Conservation (phyloP, 345 rosid genomes). For the Euphorbia lathyris region DNA sequence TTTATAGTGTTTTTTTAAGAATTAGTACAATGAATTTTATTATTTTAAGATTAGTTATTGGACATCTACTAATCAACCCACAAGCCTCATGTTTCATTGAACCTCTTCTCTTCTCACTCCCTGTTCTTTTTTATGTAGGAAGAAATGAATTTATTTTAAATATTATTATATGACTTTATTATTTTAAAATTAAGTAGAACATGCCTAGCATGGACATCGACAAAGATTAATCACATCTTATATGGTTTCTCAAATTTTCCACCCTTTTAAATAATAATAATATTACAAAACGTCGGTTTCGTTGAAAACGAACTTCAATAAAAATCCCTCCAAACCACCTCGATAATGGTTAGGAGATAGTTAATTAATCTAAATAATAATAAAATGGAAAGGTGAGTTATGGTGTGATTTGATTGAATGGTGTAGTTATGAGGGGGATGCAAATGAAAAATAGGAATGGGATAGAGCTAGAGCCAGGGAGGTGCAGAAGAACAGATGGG, state of each 20-base stretch:
- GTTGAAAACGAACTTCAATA: conserved; percentile 18
- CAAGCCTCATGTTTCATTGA: conserved; percentile 37
- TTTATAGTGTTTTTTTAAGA: background rate
- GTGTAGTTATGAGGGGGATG: too few relatives aligned
- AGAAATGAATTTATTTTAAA: too few relatives aligned
- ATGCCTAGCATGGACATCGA: conserved; percentile 31
- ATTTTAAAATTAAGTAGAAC: conserved; percentile 20
- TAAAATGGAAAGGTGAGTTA: background rate
- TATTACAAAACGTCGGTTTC: conserved; percentile 25
- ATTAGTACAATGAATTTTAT: conserved; percentile 27
- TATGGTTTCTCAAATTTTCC: conserved; percentile 9
- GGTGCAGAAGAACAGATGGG: too few relatives aligned
- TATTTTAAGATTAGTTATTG: conserved; percentile 12
- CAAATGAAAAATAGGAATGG: too few relatives aligned
- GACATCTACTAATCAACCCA: conserved; percentile 32
- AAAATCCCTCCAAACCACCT: conserved; percentile 29
- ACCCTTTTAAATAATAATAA: background rate
- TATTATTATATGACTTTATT: too few relatives aligned
- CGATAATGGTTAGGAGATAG: conserved; percentile 16
- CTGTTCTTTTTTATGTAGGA: background rate
- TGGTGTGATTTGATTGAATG: too few relatives aligned
- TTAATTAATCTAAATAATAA: background rate
- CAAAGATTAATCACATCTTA: conserved; percentile 33
- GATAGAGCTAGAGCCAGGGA: too few relatives aligned
- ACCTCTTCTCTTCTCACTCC: conserved; percentile 3